Evolutionary conservation across 2,329 filamentous ascomycete genomes (phyloP), one percentile per base, ranked within the genome.

Genomic region (Talaromyces sp.): DNA sequence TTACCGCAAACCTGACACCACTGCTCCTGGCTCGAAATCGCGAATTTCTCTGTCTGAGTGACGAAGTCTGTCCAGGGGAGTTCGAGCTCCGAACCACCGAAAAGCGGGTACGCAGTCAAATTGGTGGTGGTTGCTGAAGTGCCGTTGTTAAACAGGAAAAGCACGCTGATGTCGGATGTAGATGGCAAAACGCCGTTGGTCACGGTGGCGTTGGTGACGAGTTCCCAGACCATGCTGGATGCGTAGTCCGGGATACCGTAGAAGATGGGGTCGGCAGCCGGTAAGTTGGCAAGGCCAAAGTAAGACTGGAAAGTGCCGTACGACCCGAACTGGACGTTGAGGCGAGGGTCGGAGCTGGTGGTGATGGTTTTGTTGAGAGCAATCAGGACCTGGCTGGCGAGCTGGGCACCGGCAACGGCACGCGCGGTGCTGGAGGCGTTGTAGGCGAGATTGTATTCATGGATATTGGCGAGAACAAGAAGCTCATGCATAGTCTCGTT

Each of bases 401-500:
- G 80, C 62, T 87, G 85, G 1, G 88, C 86, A 43, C 87, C 86
- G 58, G 84, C 82, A 7, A 82, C 82, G 17, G 81, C 80, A 27
- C 81, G 80, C 63, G 80, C 76, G n/a, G 76, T 70, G 47, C 81
- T 79, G 2, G 78, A 77, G 71, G 81, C 78, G 80, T 96, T 94
- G 85, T 90, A 96, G 62, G 91, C 91, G 15, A 95, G 87, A 72
- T 89, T 89, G 82, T 86, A 96, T 77, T 97, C 91, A 77, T 95
- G 91, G 66, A 82, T 80, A 75, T 93, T 88, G 70, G 93, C 93
- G 36, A 95, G 86, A n/a, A 85, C 84, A 70, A 85, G 84, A 65
- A 95, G 85, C 74, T 90, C 86, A 70, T 80, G 75, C 64, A 92
- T 81, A 29, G 85, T 84, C 1, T 82, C 79, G 43, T 80, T 71